Evolutionary conservation across 306 rosid species (phyloP).

Genomic region (Morella rubra): DNA sequence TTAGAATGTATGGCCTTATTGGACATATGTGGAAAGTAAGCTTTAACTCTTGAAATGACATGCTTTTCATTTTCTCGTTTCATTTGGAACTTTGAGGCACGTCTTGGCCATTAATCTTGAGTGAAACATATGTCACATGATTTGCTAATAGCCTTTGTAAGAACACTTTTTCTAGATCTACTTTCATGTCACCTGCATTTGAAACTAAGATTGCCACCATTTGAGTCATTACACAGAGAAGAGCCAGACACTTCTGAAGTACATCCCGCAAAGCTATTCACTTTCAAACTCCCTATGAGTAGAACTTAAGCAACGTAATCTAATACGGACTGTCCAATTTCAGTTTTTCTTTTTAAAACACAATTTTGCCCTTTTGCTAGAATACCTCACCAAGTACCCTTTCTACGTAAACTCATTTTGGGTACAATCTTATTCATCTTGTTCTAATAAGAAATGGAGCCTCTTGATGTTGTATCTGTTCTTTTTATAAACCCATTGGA

Average conservation of each 20-base stretch:
- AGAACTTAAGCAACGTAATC: background rate
- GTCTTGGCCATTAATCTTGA: background rate
- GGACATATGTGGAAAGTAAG: background rate
- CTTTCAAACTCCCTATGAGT: too few relatives aligned
- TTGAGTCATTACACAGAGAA: background rate
- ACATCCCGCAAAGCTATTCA: too few relatives aligned
- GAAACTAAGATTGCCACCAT: background rate
- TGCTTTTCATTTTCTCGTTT: background rate
- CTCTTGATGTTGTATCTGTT: too few relatives aligned
- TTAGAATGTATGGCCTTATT: too few relatives aligned
- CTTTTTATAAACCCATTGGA: too few relatives aligned
- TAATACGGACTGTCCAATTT: too few relatives aligned
- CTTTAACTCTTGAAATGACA: background rate
- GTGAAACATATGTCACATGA: background rate
- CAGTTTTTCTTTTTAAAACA: too few relatives aligned
- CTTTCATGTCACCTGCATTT: background rate
- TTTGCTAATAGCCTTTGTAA: background rate
- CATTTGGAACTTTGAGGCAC: background rate
- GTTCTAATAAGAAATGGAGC: too few relatives aligned
- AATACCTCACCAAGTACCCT: too few relatives aligned
- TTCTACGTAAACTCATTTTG: too few relatives aligned
- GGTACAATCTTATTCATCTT: too few relatives aligned
- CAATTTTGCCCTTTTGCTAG: too few relatives aligned
- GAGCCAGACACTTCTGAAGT: background rate
- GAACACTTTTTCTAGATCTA: background rate